These are phyloP conservation scores for Aspergillus steynii DNA, from an alignment of 495 filamentous ascomycete genomes.

Conservation along the genomic window DNA sequence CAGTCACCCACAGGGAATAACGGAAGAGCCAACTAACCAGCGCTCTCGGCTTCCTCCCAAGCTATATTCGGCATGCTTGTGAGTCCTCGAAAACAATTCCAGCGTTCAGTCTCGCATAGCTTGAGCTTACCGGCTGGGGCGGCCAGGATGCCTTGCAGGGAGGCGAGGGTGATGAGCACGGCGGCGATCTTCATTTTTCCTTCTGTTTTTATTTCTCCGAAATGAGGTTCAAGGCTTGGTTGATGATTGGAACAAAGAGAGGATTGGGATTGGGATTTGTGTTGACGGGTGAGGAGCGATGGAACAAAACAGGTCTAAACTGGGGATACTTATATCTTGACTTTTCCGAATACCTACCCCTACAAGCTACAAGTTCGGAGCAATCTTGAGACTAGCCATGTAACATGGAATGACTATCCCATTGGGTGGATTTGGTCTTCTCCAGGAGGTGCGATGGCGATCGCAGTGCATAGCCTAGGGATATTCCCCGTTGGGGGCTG, in stretches of 20 bases:
- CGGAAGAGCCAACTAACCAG: neutral
- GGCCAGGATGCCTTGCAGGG: neutral
- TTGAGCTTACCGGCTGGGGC: neutral
- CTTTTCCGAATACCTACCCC: neutral
- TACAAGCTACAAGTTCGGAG: neutral
- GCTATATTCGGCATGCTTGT: too few relatives aligned
- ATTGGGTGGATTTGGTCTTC: neutral
- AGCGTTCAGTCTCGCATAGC: too few relatives aligned
- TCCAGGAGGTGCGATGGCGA: neutral
- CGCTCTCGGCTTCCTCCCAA: neutral
- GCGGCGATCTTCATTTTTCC: neutral
- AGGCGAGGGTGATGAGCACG: neutral
- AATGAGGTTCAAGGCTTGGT: too few relatives aligned
- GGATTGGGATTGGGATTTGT: neutral
- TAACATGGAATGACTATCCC: neutral
- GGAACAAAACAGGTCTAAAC: neutral
- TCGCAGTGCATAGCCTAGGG: neutral
- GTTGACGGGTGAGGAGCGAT: neutral
- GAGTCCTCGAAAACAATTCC: too few relatives aligned
- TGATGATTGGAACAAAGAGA: too few relatives aligned
- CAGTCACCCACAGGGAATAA: neutral
- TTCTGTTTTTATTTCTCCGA: neutral
- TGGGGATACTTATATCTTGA: neutral
- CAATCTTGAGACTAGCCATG: neutral
- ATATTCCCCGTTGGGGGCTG: neutral